Percentiles rank a stretch among this genome's conserved stretches.
These are phyloP conservation scores for Colletotrichum zoysiae DNA, from an alignment of 2,329 filamentous ascomycete genomes.

Conservation along the genomic window DNA sequence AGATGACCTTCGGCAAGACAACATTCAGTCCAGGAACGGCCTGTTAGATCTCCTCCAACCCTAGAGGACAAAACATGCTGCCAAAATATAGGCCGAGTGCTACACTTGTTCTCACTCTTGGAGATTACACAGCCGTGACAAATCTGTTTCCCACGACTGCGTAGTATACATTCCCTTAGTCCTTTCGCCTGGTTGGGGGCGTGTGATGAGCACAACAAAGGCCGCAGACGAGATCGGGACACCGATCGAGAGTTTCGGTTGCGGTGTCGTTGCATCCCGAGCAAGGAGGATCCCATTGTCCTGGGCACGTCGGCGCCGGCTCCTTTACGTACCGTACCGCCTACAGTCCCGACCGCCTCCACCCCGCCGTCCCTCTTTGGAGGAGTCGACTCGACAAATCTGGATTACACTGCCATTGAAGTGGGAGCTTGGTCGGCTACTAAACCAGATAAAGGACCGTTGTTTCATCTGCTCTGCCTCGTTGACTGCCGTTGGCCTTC, in stretches of 20 bases:
- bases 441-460: slow-evolving; percentile 9
- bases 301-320: neutral
- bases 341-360: slow-evolving; percentile 1
- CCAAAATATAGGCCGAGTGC: slow-evolving; percentile 19
- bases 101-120: neutral
- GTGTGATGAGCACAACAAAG: neutral
- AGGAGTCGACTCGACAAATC: neutral
- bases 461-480: slow-evolving; percentile 29
- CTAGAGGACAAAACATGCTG: slow-evolving; percentile 1
- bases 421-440: slow-evolving; percentile 11
- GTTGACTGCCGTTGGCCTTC: slow-evolving; percentile 15
- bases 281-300: slow-evolving; percentile 23
- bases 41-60: neutral
- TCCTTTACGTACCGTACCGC: neutral
- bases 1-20: neutral
- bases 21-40: neutral
- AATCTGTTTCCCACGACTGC: neutral
- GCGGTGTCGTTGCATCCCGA: slow-evolving; percentile 2
- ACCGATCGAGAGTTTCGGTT: slow-evolving; percentile 28
- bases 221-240: neutral
- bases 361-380: neutral
- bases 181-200: neutral
- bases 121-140: slow-evolving; percentile 31
- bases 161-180: neutral
- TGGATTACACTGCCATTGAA: neutral